A percentile compares a stretch with the other conserved stretches of the same genome.
These are phyloP conservation scores for Penicillium palitans DNA, from an alignment of 2,329 filamentous ascomycete species.

Conservation along the genomic window DNA sequence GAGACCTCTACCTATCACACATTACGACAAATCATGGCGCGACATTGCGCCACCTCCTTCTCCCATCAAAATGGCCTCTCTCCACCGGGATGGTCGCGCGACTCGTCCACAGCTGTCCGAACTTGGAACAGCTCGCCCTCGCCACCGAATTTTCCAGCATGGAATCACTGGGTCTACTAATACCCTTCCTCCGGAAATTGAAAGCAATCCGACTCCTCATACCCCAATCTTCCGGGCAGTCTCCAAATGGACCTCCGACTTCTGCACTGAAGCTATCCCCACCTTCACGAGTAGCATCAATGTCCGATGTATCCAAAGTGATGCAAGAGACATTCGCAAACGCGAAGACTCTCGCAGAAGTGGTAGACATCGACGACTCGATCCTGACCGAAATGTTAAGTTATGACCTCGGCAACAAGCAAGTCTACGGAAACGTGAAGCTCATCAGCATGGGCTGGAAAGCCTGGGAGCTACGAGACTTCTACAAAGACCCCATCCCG, in stretches of 20 bases:
- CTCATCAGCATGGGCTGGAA: slow-evolving; percentile 43
- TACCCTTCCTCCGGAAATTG: slow-evolving; percentile 45
- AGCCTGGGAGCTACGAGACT: slow-evolving; percentile 39
- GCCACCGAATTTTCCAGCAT: slow-evolving; percentile 47
- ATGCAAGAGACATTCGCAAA: slow-evolving; percentile 13
- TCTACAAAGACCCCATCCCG: slow-evolving; percentile 34
- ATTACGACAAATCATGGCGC: slow-evolving; percentile 54
- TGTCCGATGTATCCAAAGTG: slow-evolving; percentile 3
- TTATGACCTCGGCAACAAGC: slow-evolving; percentile 34
- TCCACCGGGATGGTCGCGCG: slow-evolving; percentile 50
- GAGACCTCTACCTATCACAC: slow-evolving; percentile 52
- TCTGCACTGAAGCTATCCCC: background rate
- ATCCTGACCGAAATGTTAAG: slow-evolving; percentile 34
- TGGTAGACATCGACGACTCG: slow-evolving; percentile 42
- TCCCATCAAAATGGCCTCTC: slow-evolving; percentile 58
- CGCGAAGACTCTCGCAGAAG: slow-evolving; percentile 32
- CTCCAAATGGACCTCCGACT: slow-evolving; percentile 8
- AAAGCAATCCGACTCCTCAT: slow-evolving; percentile 44
- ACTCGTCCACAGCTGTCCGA: slow-evolving; percentile 56
- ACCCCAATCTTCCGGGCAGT: slow-evolving; percentile 28
- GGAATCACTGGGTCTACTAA: slow-evolving; percentile 40
- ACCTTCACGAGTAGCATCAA: background rate
- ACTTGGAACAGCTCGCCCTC: slow-evolving; percentile 60
- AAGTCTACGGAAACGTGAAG: slow-evolving; percentile 35
- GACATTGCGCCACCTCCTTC: slow-evolving; percentile 57